Conservation (phyloP, 208 protist species). For the Naegleria gruberi region DNA sequence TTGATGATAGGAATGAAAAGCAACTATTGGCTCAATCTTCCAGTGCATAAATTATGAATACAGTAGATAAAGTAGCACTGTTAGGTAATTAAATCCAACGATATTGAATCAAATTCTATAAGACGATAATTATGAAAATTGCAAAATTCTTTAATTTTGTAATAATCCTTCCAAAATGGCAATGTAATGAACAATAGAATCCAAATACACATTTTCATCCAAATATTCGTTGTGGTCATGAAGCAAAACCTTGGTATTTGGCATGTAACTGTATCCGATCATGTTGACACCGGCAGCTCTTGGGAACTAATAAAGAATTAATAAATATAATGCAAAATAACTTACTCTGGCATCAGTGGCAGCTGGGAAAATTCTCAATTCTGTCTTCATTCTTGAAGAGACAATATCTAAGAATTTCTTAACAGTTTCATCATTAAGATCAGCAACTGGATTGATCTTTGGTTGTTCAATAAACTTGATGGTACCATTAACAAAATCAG, state of each 20-base stretch:
- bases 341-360: conserved; percentile 53
- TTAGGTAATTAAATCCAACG: too few species aligned
- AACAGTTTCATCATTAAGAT: neutral
- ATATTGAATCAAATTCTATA: too few species aligned
- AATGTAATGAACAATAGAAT: conserved; percentile 34
- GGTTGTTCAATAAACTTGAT: conserved; percentile 2
- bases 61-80: too few species aligned
- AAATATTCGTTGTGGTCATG: conserved; percentile 73
- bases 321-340: too few species aligned
- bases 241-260: conserved; percentile 55
- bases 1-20: too few species aligned
- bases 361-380: conserved; percentile 53
- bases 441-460: conserved; percentile 7
- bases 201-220: conserved; percentile 41
- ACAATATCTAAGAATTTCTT: neutral
- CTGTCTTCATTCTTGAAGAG: conserved; percentile 26
- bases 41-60: too few species aligned
- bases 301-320: too few species aligned
- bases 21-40: too few species aligned
- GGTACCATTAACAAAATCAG: conserved; percentile 9
- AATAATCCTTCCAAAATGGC: neutral
- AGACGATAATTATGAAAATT: too few species aligned
- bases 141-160: too few species aligned
- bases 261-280: conserved; percentile 62
- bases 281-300: conserved; percentile 45